These are phyloP conservation scores for Lodderomyces pseudojiufengensis DNA, from an alignment of 1,139 yeast genomes.

Conservation along the genomic window DNA sequence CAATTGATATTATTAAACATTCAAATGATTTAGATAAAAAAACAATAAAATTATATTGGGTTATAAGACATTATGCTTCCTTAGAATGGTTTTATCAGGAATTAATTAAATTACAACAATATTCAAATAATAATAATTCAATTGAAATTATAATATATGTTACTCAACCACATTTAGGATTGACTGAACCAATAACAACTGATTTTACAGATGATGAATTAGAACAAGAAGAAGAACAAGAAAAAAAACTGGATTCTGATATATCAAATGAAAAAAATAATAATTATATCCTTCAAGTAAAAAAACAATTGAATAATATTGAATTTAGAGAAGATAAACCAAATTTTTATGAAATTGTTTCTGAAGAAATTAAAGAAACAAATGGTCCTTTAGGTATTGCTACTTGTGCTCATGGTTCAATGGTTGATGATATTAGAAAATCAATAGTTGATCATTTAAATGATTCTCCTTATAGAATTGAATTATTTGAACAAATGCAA, in stretches of 20 bases:
- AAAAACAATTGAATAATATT: slow-evolving; percentile 20
- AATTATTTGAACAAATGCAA: slow-evolving; percentile 41
- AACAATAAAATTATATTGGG: slow-evolving; percentile 30
- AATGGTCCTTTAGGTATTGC: slow-evolving; percentile 35
- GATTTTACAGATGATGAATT: slow-evolving; percentile 14
- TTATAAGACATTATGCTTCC: slow-evolving; percentile 38
- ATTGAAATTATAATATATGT: slow-evolving; percentile 35
- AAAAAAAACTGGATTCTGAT: slow-evolving; percentile 10
- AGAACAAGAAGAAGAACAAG: slow-evolving; percentile 13
- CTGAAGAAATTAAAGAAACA: slow-evolving; percentile 26
- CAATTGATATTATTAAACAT: slow-evolving; percentile 21
- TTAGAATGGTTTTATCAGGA: slow-evolving; percentile 52
- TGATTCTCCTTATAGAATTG: slow-evolving; percentile 30
- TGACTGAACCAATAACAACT: slow-evolving; percentile 12
- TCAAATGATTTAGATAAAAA: slow-evolving; percentile 11
- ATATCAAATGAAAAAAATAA: slow-evolving; percentile 14
- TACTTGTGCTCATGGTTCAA: slow-evolving; percentile 40
- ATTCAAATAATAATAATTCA: slow-evolving; percentile 18
- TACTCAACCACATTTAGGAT: slow-evolving; percentile 26
- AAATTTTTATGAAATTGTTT: slow-evolving; percentile 31
- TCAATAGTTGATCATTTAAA: slow-evolving; percentile 29
- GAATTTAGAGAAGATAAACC: slow-evolving; percentile 43
- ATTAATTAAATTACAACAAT: slow-evolving; percentile 16
- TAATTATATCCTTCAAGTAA: slow-evolving; percentile 17
- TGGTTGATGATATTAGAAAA: slow-evolving; percentile 38